These are phyloP conservation scores for Leptographium galeiforme DNA, from an alignment of 2,329 filamentous ascomycete species.

Conservation along the genomic window DNA sequence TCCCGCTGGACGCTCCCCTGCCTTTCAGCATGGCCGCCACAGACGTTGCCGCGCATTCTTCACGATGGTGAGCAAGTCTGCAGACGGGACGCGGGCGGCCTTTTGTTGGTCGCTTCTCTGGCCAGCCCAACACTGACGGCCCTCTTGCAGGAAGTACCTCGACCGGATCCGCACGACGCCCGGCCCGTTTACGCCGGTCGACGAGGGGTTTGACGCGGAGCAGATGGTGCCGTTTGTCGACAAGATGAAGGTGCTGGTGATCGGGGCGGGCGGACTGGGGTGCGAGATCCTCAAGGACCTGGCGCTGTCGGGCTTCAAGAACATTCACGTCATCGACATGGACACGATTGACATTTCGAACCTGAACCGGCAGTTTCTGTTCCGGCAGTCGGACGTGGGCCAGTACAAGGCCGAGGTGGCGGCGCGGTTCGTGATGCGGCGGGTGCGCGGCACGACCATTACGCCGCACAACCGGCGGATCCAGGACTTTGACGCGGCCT, in stretches of 20 bases:
- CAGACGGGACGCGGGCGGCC: neutral
- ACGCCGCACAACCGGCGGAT: slow-evolving; percentile 90
- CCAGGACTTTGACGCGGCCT: slow-evolving; percentile 90
- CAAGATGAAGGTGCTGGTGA: slow-evolving; percentile 62
- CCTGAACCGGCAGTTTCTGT: slow-evolving; percentile 93
- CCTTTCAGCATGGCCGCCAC: neutral
- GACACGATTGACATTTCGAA: slow-evolving; percentile 99
- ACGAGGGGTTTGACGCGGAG: slow-evolving; percentile 42
- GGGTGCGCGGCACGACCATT: slow-evolving; percentile 83
- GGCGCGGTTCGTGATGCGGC: slow-evolving; percentile 76
- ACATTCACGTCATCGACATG: slow-evolving; percentile 99
- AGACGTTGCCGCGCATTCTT: neutral
- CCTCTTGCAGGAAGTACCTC: slow-evolving; percentile 56
- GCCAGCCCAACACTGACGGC: neutral
- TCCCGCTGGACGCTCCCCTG: too few species aligned
- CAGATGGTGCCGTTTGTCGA: slow-evolving; percentile 44
- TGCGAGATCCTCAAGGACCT: slow-evolving; percentile 96
- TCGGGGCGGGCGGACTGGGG: slow-evolving; percentile 79
- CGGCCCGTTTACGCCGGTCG: slow-evolving; percentile 56
- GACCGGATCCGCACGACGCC: slow-evolving; percentile 63
- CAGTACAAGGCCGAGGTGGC: slow-evolving; percentile 90
- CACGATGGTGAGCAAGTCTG: neutral
- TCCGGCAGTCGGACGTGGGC: slow-evolving; percentile 81
- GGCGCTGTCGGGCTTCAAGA: slow-evolving; percentile 85
- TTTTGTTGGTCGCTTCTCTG: neutral